A percentile compares a stretch with the other conserved stretches of the same genome.
These are phyloP conservation scores for Dalechampia spathulata DNA, from an alignment of 441 rosid species.

Conservation along the genomic window DNA sequence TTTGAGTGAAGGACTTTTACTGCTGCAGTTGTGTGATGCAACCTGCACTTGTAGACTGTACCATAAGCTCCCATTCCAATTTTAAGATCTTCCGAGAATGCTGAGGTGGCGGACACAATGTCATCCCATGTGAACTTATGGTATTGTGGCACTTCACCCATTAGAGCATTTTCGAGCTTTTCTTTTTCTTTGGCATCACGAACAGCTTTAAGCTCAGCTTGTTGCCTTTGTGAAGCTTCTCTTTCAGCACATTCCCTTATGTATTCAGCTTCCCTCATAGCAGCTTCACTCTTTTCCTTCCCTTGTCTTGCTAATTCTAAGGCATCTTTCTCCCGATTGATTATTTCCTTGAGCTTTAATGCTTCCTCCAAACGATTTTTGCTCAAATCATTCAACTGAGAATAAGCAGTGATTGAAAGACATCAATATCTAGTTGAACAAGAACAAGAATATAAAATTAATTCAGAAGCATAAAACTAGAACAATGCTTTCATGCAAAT, in stretches of 20 bases:
- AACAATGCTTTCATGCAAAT: background rate
- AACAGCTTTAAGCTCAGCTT: conserved; percentile 53
- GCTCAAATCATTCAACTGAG: conserved; percentile 47
- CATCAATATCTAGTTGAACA: conserved; percentile 6
- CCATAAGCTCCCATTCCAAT: conserved; percentile 92
- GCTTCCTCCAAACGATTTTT: conserved; percentile 46
- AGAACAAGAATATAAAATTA: background rate
- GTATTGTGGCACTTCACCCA: conserved; percentile 39
- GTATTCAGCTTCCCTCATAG: conserved; percentile 49
- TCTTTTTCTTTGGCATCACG: conserved; percentile 60
- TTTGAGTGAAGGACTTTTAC: conserved; percentile 76
- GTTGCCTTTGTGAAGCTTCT: conserved; percentile 60
- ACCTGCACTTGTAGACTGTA: conserved; percentile 62
- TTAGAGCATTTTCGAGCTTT: conserved; percentile 54
- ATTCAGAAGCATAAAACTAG: conserved; percentile 1
- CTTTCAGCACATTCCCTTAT: conserved; percentile 36
- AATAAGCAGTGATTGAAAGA: conserved; percentile 10
- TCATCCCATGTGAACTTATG: conserved; percentile 76
- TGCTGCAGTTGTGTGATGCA: conserved; percentile 71
- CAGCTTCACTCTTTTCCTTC: conserved; percentile 51
- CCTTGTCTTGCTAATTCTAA: conserved; percentile 54
- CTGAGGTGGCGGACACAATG: conserved; percentile 62
- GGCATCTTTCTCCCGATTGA: conserved; percentile 41
- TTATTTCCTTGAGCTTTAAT: conserved; percentile 49
- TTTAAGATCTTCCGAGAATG: conserved; percentile 64